Conservation (phyloP, 495 filamentous ascomycete genomes). For the Penicillium verhagenii region DNA sequence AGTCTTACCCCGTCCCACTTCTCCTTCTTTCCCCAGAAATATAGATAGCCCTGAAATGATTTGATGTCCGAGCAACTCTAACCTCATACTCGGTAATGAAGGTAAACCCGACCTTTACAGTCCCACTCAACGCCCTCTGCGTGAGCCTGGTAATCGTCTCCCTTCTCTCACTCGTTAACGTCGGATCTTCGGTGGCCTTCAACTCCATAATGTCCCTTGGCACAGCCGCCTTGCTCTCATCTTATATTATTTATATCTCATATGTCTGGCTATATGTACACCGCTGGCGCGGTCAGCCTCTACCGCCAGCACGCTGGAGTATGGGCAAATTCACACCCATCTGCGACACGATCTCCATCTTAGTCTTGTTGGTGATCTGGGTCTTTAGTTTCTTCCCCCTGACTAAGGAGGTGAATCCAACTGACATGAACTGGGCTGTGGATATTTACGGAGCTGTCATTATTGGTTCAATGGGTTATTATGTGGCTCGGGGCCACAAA, state of each 20-base stretch:
- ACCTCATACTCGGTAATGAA: no score
- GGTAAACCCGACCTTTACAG: constrained; percentile 28
- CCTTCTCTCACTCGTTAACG: constrained; percentile 57
- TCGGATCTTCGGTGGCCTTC: constrained; percentile 56
- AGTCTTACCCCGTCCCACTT: constrained; percentile 4
- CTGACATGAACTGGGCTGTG: constrained; percentile 43
- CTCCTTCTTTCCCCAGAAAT: no score
- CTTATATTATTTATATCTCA: constrained; percentile 43
- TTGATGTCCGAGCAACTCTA: no score
- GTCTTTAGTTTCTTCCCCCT: constrained; percentile 42
- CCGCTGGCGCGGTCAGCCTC: constrained; percentile 3
- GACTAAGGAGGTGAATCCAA: constrained; percentile 21
- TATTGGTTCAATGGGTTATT: constrained; percentile 26
- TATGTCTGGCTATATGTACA: constrained; percentile 41
- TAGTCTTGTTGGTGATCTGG: constrained; percentile 29
- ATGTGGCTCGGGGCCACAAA: constrained; percentile 15
- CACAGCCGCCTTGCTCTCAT: constrained; percentile 38
- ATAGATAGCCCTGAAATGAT: no score
- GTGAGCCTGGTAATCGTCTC: constrained; percentile 45
- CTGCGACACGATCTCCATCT: constrained; percentile 28
- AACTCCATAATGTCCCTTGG: constrained; percentile 52
- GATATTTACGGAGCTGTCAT: constrained; percentile 37
- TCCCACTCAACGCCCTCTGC: constrained; percentile 49
- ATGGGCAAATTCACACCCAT: constrained; percentile 31
- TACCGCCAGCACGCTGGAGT: constrained; percentile 39